Conservation (phyloP, 129 eudicot genomes). For the Flaveria brownii region DNA sequence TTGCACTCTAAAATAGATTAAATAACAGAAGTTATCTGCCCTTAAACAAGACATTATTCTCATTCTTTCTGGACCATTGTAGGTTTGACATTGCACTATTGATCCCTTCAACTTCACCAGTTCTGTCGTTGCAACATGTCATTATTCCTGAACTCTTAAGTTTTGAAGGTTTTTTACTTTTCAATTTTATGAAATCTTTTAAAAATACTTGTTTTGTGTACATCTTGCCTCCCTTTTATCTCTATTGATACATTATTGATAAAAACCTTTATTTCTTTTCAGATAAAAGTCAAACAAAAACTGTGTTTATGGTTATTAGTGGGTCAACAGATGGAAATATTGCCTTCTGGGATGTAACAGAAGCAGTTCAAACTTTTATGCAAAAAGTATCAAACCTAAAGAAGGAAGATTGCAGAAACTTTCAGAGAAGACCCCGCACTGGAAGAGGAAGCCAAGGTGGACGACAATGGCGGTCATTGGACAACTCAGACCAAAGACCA, state of each 20-base stretch:
- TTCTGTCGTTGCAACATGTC: constrained; percentile 81
- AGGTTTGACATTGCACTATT: constrained; percentile 88
- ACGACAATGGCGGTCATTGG: constrained; percentile 74
- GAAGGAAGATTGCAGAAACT: constrained; percentile 46
- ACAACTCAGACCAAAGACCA: constrained; percentile 36
- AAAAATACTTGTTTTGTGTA: neutral
- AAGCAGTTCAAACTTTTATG: constrained; percentile 58
- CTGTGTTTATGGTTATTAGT: constrained; percentile 57
- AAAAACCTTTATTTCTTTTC: constrained; percentile 22
- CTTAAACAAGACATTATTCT: neutral
- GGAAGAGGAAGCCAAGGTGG: constrained; percentile 99
- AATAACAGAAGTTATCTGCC: constrained; percentile 5
- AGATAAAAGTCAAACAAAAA: constrained; percentile 51
- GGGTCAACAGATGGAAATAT: constrained; percentile 98
- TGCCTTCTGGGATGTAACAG: constrained; percentile 86
- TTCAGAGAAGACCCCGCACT: constrained; percentile 87
- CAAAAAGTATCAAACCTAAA: constrained; percentile 53
- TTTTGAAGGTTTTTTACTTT: constrained; percentile 42
- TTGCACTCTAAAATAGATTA: neutral
- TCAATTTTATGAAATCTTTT: neutral
- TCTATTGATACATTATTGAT: constrained; percentile 6
- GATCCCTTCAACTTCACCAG: constrained; percentile 79
- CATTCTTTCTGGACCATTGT: constrained; percentile 35
- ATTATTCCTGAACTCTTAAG: constrained; percentile 52
- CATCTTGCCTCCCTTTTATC: constrained; percentile 23